phyloP scores from a whole-genome alignment of 495 filamentous ascomycete species.

The Xylaria castorea region DNA sequence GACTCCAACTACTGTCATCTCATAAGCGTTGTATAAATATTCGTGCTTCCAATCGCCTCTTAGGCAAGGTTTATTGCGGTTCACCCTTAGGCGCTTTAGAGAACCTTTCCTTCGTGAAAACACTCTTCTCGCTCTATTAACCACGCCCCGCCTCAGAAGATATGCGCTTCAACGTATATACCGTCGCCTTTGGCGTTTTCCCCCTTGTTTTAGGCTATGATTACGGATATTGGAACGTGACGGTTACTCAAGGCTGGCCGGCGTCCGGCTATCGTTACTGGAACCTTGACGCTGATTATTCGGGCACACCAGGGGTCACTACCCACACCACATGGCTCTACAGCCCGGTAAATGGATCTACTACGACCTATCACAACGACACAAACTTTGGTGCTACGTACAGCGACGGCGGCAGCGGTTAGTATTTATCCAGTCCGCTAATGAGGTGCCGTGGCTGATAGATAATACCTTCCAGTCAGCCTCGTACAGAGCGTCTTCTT shows the following conservation, averaged over 20 bases:
- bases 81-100: neutral
- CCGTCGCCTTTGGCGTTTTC: neutral
- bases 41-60: neutral
- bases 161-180: neutral
- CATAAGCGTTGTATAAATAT: neutral
- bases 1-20: neutral
- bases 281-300: constrained; percentile 3
- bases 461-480: neutral
- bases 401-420: neutral
- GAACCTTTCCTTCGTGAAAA: neutral
- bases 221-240: constrained; percentile 6
- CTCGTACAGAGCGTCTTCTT: neutral
- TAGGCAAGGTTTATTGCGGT: neutral
- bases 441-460: neutral
- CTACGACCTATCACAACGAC: neutral
- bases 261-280: neutral
- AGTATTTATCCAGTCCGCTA: neutral
- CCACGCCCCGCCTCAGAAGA: neutral
- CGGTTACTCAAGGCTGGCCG: neutral
- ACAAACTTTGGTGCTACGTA: neutral
- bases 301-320: neutral
- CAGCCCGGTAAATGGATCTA: neutral
- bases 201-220: neutral
- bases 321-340: neutral
- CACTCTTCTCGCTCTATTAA: no score